phyloP scores from a whole-genome alignment of 2,329 filamentous ascomycete species.

The Pestalotiopsis fici region DNA sequence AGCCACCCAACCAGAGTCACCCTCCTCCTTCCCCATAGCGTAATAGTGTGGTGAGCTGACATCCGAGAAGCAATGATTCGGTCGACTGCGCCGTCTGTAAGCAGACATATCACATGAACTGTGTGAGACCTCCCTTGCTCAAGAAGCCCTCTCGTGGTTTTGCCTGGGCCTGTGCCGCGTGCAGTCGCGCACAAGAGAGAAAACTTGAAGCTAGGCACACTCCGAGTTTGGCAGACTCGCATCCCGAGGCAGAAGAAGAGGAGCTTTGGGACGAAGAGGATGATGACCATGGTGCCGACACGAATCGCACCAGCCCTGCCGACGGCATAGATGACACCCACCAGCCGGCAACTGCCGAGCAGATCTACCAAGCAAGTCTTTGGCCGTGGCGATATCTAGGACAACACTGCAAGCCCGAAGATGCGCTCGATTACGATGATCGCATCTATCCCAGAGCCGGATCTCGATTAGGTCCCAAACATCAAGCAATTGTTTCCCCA shows the following conservation, averaged over 20 bases:
- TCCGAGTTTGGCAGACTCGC: constrained; percentile 70
- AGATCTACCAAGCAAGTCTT: constrained; percentile 87
- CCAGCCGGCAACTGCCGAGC: constrained; percentile 72
- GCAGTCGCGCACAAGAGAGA: constrained; percentile 92
- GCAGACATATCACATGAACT: constrained; percentile 98
- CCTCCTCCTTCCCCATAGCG: background rate
- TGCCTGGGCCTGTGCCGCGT: constrained; percentile 95
- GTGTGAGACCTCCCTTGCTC: constrained; percentile 84
- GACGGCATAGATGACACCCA: constrained; percentile 58
- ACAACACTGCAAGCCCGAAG: constrained; percentile 92
- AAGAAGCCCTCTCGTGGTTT: constrained; percentile 98
- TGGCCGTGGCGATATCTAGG: constrained; percentile 97
- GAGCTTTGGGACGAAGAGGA: constrained; percentile 71
- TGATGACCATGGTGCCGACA: constrained; percentile 59
- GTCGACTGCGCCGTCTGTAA: constrained; percentile 96
- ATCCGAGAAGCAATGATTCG: constrained; percentile 74
- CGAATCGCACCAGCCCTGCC: constrained; percentile 65
- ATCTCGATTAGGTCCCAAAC: constrained; percentile 85
- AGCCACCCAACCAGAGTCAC: constrained; percentile 13
- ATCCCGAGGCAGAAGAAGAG: constrained; percentile 66
- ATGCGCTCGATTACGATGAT: constrained; percentile 95
- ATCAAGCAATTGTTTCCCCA: constrained; percentile 81
- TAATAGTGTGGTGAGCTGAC: background rate
- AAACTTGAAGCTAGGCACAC: constrained; percentile 89
- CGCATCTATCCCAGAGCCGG: constrained; percentile 95